A percentile compares a stretch with the other conserved stretches of the same genome.
Evolutionary conservation across 441 rosid species (phyloP).

Genomic region (Gossypium davidsonii): DNA sequence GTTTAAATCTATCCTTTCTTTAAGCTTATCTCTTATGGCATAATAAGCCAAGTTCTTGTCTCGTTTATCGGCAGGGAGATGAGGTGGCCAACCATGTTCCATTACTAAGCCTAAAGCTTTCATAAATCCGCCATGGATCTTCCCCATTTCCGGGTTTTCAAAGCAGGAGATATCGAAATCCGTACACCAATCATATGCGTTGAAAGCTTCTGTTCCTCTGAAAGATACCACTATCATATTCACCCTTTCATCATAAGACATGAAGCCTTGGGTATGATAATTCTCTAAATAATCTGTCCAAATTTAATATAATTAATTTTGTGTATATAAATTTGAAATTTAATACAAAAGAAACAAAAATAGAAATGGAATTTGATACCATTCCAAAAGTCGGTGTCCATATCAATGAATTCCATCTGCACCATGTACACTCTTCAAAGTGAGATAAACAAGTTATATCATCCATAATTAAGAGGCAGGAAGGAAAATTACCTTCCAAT

Average conservation of each 20-base stretch:
- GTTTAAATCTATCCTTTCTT: conserved; percentile 21
- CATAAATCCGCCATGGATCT: conserved; percentile 51
- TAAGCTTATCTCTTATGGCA: conserved; percentile 34
- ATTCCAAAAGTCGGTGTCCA: conserved; percentile 24
- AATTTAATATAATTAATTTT: neutral
- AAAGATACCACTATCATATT: conserved; percentile 42
- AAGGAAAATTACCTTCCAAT: conserved; percentile 40
- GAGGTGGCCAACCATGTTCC: conserved; percentile 29
- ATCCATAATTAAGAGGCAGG: neutral
- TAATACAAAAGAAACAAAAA: neutral
- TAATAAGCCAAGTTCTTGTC: conserved; percentile 38
- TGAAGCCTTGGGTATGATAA: conserved; percentile 35
- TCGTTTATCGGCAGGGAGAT: conserved; percentile 1
- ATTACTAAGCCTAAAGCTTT: conserved; percentile 51
- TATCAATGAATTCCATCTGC: conserved; percentile 35
- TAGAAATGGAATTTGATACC: conserved; percentile 20
- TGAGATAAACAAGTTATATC: neutral
- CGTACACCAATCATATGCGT: conserved; percentile 52
- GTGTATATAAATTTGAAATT: neutral
- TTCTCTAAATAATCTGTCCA: conserved; percentile 31
- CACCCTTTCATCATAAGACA: conserved; percentile 27
- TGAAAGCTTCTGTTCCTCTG: conserved; percentile 51
- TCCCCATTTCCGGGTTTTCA: conserved; percentile 32
- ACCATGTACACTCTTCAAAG: neutral
- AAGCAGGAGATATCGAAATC: conserved; percentile 54